phyloP scores from a whole-genome alignment of 495 filamentous ascomycete species.

The Collariella sp. region DNA sequence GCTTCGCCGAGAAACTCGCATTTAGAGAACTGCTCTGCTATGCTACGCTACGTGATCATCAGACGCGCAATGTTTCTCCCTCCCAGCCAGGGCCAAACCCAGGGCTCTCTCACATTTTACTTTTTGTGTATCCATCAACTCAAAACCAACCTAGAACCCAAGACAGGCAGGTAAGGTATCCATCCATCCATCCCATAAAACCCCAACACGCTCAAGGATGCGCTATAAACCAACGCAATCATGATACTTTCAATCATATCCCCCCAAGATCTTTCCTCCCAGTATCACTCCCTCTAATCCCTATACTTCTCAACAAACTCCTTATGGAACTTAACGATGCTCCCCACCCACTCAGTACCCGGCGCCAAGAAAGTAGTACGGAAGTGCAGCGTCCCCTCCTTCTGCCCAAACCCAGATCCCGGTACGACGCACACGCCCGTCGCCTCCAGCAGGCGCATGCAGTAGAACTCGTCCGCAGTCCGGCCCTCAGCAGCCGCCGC shows the following conservation, averaged over 20 bases:
- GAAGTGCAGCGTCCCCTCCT: slow-evolving; percentile 85
- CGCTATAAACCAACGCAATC: too few relatives aligned
- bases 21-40: not conserved
- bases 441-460: slow-evolving; percentile 76
- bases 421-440: slow-evolving; percentile 95
- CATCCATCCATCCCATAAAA: not conserved
- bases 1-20: not conserved
- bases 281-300: not conserved
- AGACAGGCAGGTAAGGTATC: not conserved
- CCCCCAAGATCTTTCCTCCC: not conserved
- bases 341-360: slow-evolving; percentile 87
- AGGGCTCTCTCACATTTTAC: too few relatives aligned
- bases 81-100: not conserved
- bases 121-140: too few relatives aligned
- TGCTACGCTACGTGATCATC: too few relatives aligned
- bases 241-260: not conserved
- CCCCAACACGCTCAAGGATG: too few relatives aligned
- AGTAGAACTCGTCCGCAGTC: slow-evolving; percentile 87
- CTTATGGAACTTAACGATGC: slow-evolving; percentile 80
- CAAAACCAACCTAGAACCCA: too few relatives aligned
- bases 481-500: slow-evolving; percentile 66
- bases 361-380: slow-evolving; percentile 94
- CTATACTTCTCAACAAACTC: slow-evolving; percentile 82
- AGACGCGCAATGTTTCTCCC: not conserved
- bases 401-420: slow-evolving; percentile 89